Base-by-base conservation (phyloP, 2,329 filamentous ascomycete genomes). In the Fusarium austroafricanum region DNA sequence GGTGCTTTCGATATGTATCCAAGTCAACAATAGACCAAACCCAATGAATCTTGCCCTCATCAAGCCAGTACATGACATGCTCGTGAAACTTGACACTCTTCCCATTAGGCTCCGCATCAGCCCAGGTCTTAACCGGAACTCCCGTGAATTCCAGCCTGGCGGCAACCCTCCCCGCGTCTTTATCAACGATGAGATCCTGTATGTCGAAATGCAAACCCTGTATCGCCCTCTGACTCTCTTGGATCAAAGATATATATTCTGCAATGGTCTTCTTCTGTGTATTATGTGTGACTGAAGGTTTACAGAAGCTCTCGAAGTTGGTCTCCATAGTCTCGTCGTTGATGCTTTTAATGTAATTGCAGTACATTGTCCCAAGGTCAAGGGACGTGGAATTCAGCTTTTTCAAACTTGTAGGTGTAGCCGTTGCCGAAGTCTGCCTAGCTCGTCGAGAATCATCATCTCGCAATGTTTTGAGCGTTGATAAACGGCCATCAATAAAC, bases 41-140 rank as follows among this genome's bases (percentile, higher is more conserved):
- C 55, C 67, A 61, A 2, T 55, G 38, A 11, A 70, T 58, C 11
- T 28, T 67, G 1, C 53, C 59, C 0, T 40, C 9, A 0, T 61
- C 49, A 10, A 70, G 18, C 67, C 52, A 70, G 23, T 70, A 70
- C 63, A 70, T 70, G 3, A 65, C 67, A 65, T 70, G 59, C 3
- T 70, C 67, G 17, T 70, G 63, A 2, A 70, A 70, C n/a, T 20
- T 50, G 3, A 70, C 63, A 5, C 2, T 14, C 4, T 49, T 43
- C 1, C 67, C 52, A 2, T 38, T 68, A 0, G 67, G 67, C 2
- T 67, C 23, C 1, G 52, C 52, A 0, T n/a, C 28, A 1, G 29
- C 55, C 67, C 67, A 70, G 0, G 1, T 5, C 11, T 52, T 53
- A 0, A 68, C 26, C 2, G 67, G 53, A 2, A 50, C 1, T 2